A percentile compares a stretch with the other conserved stretches of the same genome.
phyloP scores from a whole-genome alignment of 306 rosid species.

The Trifolium fragiferum region DNA sequence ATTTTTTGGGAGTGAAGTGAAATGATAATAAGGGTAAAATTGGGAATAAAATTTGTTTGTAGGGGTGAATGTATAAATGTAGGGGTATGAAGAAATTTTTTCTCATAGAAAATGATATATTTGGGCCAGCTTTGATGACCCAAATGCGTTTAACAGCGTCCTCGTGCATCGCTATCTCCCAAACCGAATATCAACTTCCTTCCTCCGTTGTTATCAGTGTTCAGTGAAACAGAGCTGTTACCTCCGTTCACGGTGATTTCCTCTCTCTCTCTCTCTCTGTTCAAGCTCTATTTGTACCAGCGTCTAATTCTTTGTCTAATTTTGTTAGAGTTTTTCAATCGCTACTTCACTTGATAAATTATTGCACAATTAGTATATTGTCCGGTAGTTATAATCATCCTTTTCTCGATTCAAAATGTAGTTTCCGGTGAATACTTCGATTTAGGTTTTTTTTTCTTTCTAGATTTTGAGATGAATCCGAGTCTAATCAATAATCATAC shows the following conservation, averaged over 20 bases:
- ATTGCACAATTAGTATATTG: background rate
- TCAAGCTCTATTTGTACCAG: background rate
- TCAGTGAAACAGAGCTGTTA: conserved; percentile 6
- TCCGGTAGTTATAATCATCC: background rate
- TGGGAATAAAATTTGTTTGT: too few relatives aligned
- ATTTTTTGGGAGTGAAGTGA: too few relatives aligned
- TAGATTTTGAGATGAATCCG: conserved; percentile 10
- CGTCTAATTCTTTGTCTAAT: background rate
- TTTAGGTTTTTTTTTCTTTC: conserved; percentile 8
- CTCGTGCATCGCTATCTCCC: conserved; percentile 5
- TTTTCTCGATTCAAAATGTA: background rate
- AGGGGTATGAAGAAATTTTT: too few relatives aligned
- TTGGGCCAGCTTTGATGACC: conserved; percentile 9
- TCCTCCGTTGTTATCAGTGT: background rate
- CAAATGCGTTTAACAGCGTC: background rate
- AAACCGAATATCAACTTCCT: background rate
- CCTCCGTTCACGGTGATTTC: conserved; percentile 38
- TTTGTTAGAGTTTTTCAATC: background rate
- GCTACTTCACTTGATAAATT: background rate
- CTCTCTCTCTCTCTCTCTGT: conserved; percentile 10
- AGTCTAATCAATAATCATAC: background rate
- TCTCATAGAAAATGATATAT: background rate
- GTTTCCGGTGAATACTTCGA: conserved; percentile 5
- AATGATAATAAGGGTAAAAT: too few relatives aligned
- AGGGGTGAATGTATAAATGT: too few relatives aligned